Evolutionary conservation across 129 eudicot species (phyloP).

Genomic region (Ambrosia trifida): DNA sequence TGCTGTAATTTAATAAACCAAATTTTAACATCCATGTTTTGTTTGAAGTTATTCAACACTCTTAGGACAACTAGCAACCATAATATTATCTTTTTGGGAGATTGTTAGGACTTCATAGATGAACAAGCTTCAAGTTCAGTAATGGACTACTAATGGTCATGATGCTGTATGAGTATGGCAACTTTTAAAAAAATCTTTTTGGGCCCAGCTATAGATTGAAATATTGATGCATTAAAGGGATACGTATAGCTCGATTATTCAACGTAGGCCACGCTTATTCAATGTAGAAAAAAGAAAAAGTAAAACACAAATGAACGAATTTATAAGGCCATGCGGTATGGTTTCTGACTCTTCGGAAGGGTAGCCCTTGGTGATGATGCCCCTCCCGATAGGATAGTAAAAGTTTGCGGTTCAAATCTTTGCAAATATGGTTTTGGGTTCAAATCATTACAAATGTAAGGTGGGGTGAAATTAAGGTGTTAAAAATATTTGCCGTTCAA

Average conservation of each 20-base stretch:
- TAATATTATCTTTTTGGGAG: background rate
- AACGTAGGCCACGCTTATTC: constrained; percentile 20
- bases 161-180: background rate
- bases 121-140: constrained; percentile 9
- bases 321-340: too few relatives aligned
- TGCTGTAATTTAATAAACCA: background rate
- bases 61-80: too few relatives aligned
- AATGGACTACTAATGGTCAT: background rate
- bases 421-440: too few relatives aligned
- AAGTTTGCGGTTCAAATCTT: too few relatives aligned
- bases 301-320: background rate
- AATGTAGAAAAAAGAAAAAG: background rate
- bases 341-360: too few relatives aligned
- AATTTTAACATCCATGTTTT: background rate
- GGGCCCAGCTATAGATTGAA: constrained; percentile 20
- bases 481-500: too few relatives aligned
- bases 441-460: too few relatives aligned
- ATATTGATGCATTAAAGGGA: constrained; percentile 20
- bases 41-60: too few relatives aligned
- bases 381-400: too few relatives aligned
- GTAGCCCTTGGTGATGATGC: too few relatives aligned
- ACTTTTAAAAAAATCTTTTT: background rate
- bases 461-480: too few relatives aligned
- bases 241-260: background rate
- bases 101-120: background rate